These are phyloP conservation scores for Colletotrichum tofieldiae DNA, from an alignment of 2,329 filamentous ascomycete genomes.

Conservation along the genomic window DNA sequence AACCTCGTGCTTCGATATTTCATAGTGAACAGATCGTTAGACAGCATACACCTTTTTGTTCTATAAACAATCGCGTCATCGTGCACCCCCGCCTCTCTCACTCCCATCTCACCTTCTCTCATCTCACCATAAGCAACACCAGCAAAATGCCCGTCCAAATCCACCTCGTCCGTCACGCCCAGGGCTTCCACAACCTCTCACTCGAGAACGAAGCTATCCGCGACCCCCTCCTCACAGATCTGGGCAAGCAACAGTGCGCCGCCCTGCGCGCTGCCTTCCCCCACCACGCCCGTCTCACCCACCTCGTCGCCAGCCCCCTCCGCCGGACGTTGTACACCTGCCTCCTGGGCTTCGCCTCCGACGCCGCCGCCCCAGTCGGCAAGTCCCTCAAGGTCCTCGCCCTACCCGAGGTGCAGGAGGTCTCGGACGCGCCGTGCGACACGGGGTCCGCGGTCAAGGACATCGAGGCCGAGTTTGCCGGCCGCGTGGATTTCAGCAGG, in stretches of 20 bases:
- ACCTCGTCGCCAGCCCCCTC: conserved; percentile 84
- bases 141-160: conserved; percentile 67
- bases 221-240: conserved; percentile 84
- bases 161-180: conserved; percentile 80
- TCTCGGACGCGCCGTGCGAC: conserved; percentile 82
- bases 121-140: background rate
- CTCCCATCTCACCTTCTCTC: background rate
- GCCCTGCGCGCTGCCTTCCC: conserved; percentile 75
- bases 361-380: conserved; percentile 50
- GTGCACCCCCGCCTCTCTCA: background rate
- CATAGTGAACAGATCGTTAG: conserved; percentile 6
- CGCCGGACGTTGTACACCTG: conserved; percentile 87
- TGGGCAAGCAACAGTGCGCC: conserved; percentile 83
- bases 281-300: conserved; percentile 74
- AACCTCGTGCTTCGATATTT: background rate
- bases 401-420: conserved; percentile 85
- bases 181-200: conserved; percentile 86
- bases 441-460: conserved; percentile 73
- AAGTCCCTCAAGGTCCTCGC: conserved; percentile 66
- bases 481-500: conserved; percentile 73
- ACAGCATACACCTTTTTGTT: background rate
- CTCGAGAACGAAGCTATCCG: conserved; percentile 78
- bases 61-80: background rate
- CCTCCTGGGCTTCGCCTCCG: conserved; percentile 76
- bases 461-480: conserved; percentile 74